Evolutionary conservation across 1,284 basidiomycete species (phyloP).

Genomic region (Psilocybe mexicana): DNA sequence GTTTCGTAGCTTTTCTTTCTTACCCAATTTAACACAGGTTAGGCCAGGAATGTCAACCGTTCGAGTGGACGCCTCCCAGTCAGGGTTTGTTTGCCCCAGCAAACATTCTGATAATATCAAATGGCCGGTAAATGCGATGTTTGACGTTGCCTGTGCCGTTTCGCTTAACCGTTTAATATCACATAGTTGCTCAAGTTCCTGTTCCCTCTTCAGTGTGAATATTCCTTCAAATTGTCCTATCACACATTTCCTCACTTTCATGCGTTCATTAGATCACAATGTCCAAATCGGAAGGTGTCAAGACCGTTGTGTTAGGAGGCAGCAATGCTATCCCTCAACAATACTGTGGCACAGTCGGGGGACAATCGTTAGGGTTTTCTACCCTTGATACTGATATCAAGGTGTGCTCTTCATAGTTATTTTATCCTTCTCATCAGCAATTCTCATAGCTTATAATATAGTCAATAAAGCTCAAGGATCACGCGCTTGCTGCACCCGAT

Average conservation of each 20-base stretch:
- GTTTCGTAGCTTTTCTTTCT: not conserved
- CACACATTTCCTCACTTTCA: not conserved
- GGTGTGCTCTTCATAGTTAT: conserved; percentile 27
- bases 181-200: conserved; percentile 49
- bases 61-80: conserved; percentile 41
- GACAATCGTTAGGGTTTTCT: conserved; percentile 55
- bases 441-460: conserved; percentile 19
- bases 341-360: conserved; percentile 64
- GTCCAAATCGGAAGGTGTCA: conserved; percentile 57
- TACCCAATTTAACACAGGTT: conserved; percentile 31
- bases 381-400: conserved; percentile 62
- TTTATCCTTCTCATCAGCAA: not conserved
- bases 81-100: conserved; percentile 46
- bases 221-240: not conserved
- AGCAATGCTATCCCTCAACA: conserved; percentile 49
- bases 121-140: conserved; percentile 37
- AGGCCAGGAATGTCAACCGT: conserved; percentile 58
- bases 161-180: not conserved
- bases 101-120: conserved; percentile 51
- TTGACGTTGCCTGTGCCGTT: not conserved
- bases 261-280: conserved; percentile 50
- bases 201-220: conserved; percentile 53
- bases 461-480: conserved; percentile 54
- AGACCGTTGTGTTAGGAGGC: conserved; percentile 58
- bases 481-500: conserved; percentile 59